Conservation (phyloP, 805 yeast genomes). For the Nakazawaea wickerhamii region DNA sequence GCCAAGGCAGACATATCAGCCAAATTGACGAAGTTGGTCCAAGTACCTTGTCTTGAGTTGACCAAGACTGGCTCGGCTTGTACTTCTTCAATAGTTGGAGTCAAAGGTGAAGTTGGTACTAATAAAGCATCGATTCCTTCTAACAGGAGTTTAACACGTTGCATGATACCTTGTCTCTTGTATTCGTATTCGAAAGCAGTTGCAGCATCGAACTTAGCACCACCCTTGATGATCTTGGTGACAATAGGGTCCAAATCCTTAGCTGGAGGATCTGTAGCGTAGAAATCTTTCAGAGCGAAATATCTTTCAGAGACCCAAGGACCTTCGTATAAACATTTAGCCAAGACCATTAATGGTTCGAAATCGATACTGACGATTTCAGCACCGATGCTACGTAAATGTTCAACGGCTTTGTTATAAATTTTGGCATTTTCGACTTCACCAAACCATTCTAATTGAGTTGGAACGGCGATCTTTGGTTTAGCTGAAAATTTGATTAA, state of each 20-base stretch:
- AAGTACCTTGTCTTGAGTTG: slow-evolving; percentile 94
- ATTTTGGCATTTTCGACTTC: slow-evolving; percentile 73
- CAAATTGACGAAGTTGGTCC: slow-evolving; percentile 93
- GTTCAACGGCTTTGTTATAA: slow-evolving; percentile 55
- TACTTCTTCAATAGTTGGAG: slow-evolving; percentile 74
- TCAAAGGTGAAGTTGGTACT: slow-evolving; percentile 92
- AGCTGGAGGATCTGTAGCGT: slow-evolving; percentile 64
- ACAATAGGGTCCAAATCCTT: slow-evolving; percentile 83
- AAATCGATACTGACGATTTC: slow-evolving; percentile 62
- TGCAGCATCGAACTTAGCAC: slow-evolving; percentile 73
- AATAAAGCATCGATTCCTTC: slow-evolving; percentile 65
- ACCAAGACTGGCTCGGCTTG: slow-evolving; percentile 71
- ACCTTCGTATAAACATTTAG: slow-evolving; percentile 88
- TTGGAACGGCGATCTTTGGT: slow-evolving; percentile 75
- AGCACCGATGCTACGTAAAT: slow-evolving; percentile 49
- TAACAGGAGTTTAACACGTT: slow-evolving; percentile 52
- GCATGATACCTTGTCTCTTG: slow-evolving; percentile 74
- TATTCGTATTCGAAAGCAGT: slow-evolving; percentile 84
- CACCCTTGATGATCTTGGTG: slow-evolving; percentile 65
- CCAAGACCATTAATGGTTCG: slow-evolving; percentile 70
- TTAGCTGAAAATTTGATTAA: slow-evolving; percentile 48
- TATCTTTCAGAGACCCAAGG: slow-evolving; percentile 98
- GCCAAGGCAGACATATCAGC: slow-evolving; percentile 92
- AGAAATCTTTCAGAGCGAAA: slow-evolving; percentile 72
- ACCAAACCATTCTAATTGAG: slow-evolving; percentile 69